Evolutionary conservation across 2,329 filamentous ascomycete species (phyloP), one percentile per base, ranked within the genome.

Genomic region (Penicillium sp.): DNA sequence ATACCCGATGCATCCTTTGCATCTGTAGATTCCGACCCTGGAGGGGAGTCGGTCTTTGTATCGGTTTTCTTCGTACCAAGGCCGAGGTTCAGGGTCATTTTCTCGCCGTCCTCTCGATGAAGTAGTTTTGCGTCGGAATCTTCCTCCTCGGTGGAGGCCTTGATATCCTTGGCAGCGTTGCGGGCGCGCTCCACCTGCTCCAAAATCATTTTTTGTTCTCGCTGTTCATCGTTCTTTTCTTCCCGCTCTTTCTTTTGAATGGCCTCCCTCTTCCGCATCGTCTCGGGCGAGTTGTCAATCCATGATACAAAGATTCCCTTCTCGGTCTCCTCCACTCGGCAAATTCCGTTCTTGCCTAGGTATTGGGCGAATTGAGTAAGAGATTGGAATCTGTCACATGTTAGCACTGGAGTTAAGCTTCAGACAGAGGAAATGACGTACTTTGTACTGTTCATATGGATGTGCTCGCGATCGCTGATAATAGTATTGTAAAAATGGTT

Each of bases 401-500:
- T 49, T 23, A 49, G 46, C n/a, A 35, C n/a, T 31, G 4, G 8
- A 15, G 2, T 3, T 14, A 14, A 26, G 29, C n/a, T 6, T 26
- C 15, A 8, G 12, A 15, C 7, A n/a, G 25, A 20, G 45, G 18
- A 20, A 6, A 6, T 22, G 11, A 49, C 31, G 4, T 49, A 49
- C 22, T 47, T 31, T 4, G 45, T 46, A 44, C 27, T 35, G 51
- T 41, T 51, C 49, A 51, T 51, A 22, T 51, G 49, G 26, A 51
- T 35, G 22, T 51, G 49, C 15, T 91, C 83, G 73, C 92, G 92
- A 64, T 93, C 88, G 15, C 85, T 82, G 64, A 97, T 97, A 67
- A 96, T 94, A 69, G 92, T 88, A 71, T 97, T 91, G 75, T 99
- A 99, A 73, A 97, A 97, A 58, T 90, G 87, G 69, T 99, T 99